Percentiles rank a stretch among this genome's conserved stretches.
Conservation (phyloP, 495 filamentous ascomycete species). For the Apiosordaria backusii region DNA sequence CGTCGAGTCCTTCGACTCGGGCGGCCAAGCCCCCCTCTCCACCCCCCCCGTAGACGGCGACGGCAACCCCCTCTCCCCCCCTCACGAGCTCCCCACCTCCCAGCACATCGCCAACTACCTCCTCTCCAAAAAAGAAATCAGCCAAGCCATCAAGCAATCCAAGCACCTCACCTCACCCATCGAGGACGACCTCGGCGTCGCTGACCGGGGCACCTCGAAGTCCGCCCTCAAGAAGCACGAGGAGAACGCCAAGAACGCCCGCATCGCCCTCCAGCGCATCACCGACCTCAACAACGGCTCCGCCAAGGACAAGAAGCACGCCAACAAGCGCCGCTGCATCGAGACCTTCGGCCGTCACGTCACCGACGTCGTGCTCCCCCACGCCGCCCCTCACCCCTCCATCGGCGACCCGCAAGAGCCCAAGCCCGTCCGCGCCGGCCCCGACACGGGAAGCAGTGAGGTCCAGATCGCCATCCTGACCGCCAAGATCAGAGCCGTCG, state of each 20-base stretch:
- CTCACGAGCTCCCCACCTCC: constrained; percentile 40
- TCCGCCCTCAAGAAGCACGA: constrained; percentile 41
- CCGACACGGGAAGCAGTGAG: constrained; percentile 88
- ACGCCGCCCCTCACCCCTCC: constrained; percentile 47
- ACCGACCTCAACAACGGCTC: constrained; percentile 68
- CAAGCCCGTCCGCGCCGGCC: constrained; percentile 69
- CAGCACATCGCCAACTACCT: constrained; percentile 67
- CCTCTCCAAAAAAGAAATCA: constrained; percentile 61
- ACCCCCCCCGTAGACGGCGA: constrained; percentile 36
- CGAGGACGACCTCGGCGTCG: constrained; percentile 19
- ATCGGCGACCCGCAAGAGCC: constrained; percentile 37
- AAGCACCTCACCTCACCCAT: constrained; percentile 59
- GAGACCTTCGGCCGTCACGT: constrained; percentile 85
- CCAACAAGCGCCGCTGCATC: constrained; percentile 79
- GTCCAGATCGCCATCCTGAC: constrained; percentile 98
- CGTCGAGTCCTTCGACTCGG: constrained; percentile 72
- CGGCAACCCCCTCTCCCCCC: constrained; percentile 32
- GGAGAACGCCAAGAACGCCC: constrained; percentile 50
- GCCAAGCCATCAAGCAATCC: constrained; percentile 59
- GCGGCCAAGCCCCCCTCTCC: constrained; percentile 38
- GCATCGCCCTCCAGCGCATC: constrained; percentile 71
- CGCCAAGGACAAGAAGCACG: constrained; percentile 68
- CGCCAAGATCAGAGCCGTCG: constrained; percentile 80
- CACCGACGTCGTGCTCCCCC: constrained; percentile 64
- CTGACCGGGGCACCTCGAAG: constrained; percentile 40